Conservation (phyloP, 257 asterid genomes). For the Salvia hispanica region DNA sequence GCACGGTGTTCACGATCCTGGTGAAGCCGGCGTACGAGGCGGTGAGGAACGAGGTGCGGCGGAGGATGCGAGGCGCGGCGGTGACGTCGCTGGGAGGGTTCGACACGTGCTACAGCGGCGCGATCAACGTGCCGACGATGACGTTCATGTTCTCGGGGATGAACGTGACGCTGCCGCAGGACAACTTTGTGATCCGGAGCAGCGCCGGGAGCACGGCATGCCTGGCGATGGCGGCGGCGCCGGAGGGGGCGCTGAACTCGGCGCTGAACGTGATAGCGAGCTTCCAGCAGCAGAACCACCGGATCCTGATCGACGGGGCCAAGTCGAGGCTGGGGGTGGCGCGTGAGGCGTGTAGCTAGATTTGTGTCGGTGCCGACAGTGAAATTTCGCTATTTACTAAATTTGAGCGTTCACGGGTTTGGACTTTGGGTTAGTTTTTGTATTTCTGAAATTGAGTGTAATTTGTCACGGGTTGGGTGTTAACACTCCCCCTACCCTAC, state of each 20-base stretch:
- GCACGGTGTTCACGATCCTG: slow-evolving; percentile 72
- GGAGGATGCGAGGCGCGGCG: slow-evolving; percentile 61
- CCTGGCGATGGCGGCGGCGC: slow-evolving; percentile 75
- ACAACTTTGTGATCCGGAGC: slow-evolving; percentile 79
- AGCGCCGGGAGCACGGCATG: slow-evolving; percentile 53
- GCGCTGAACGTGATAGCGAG: slow-evolving; percentile 70
- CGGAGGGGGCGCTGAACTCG: slow-evolving; percentile 51
- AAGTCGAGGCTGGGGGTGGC: slow-evolving; percentile 64
- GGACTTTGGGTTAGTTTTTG: too few relatives aligned
- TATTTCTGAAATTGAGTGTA: too few relatives aligned
- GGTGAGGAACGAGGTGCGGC: slow-evolving; percentile 75
- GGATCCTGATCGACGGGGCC: slow-evolving; percentile 60
- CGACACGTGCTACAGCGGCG: slow-evolving; percentile 86
- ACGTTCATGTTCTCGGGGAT: slow-evolving; percentile 79
- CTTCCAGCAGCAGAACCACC: slow-evolving; percentile 85
- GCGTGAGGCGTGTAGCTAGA: slow-evolving; percentile 61
- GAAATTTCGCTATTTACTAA: neutral
- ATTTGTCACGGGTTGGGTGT: too few relatives aligned
- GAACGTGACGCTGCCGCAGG: slow-evolving; percentile 79
- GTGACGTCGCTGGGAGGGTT: slow-evolving; percentile 81
- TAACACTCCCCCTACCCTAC: too few relatives aligned
- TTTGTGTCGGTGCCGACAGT: slow-evolving; percentile 14
- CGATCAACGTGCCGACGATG: slow-evolving; percentile 62
- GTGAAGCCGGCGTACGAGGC: slow-evolving; percentile 79
- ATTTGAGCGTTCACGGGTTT: too few relatives aligned